Evolutionary conservation across 1,139 yeast genomes (phyloP).

Genomic region (Meyerozyma smithsonii): DNA sequence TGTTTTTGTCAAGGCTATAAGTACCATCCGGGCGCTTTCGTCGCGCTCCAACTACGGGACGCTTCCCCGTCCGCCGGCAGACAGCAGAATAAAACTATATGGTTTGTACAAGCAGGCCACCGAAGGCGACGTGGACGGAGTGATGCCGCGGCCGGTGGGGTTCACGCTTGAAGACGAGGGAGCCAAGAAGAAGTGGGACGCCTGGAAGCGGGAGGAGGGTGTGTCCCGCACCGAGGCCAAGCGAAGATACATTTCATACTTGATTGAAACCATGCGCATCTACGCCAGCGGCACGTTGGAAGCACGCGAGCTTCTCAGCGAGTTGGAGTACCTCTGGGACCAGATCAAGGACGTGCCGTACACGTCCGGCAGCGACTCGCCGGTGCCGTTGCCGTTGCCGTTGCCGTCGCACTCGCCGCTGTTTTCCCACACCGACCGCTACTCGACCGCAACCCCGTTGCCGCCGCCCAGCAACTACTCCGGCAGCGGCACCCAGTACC

Average conservation of each 20-base stretch:
- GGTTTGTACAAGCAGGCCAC: slow-evolving; percentile 88
- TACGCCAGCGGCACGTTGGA: slow-evolving; percentile 69
- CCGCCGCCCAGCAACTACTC: slow-evolving; percentile 21
- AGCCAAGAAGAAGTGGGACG: slow-evolving; percentile 75
- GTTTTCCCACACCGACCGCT: slow-evolving; percentile 36
- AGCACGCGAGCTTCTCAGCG: slow-evolving; percentile 60
- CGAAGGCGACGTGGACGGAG: slow-evolving; percentile 73
- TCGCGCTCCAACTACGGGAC: slow-evolving; percentile 65
- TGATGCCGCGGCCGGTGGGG: slow-evolving; percentile 64
- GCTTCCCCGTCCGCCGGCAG: slow-evolving; percentile 77
- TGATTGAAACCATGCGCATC: slow-evolving; percentile 68
- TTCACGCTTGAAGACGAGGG: slow-evolving; percentile 58
- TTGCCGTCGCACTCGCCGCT: slow-evolving; percentile 37
- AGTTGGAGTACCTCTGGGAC: slow-evolving; percentile 70
- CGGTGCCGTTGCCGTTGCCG: slow-evolving; percentile 16
- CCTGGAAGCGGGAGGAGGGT: slow-evolving; percentile 79
- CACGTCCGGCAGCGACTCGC: slow-evolving; percentile 26
- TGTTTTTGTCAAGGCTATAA: slow-evolving; percentile 74
- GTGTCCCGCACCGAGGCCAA: slow-evolving; percentile 71
- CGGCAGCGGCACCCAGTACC: slow-evolving; percentile 21
- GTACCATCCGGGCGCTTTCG: slow-evolving; percentile 71
- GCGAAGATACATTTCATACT: slow-evolving; percentile 58
- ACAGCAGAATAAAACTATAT: slow-evolving; percentile 62
- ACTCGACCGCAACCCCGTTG: slow-evolving; percentile 35
- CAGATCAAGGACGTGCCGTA: slow-evolving; percentile 57